Evolutionary conservation across 2,329 filamentous ascomycete species (phyloP).

Genomic region (Didymella sp.): DNA sequence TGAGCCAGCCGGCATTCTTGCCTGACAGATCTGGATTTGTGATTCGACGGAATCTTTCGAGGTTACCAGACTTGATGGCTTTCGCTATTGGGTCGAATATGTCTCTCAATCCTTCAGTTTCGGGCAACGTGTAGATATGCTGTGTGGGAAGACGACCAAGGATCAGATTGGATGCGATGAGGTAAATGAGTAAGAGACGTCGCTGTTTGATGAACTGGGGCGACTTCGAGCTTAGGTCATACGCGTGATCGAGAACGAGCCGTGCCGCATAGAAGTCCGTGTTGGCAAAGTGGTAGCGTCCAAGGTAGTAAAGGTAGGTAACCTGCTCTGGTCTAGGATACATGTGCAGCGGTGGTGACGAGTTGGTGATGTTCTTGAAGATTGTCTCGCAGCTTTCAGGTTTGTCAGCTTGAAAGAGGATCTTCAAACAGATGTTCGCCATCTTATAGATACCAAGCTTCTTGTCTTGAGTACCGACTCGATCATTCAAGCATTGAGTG

Average conservation of each 20-base stretch:
- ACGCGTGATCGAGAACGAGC: slow-evolving; percentile 78
- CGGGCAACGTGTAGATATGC: slow-evolving; percentile 70
- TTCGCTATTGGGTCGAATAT: slow-evolving; percentile 76
- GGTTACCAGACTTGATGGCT: slow-evolving; percentile 76
- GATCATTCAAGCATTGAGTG: slow-evolving; percentile 85
- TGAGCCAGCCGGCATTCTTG: slow-evolving; percentile 67
- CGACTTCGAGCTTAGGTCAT: slow-evolving; percentile 68
- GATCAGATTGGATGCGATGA: slow-evolving; percentile 82
- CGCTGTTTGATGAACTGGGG: slow-evolving; percentile 69
- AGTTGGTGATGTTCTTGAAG: slow-evolving; percentile 84
- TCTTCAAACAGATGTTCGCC: slow-evolving; percentile 86
- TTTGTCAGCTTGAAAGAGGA: slow-evolving; percentile 87
- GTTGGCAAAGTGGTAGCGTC: slow-evolving; percentile 86
- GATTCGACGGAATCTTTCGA: slow-evolving; percentile 74
- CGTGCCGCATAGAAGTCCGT: slow-evolving; percentile 81
- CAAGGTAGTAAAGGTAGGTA: slow-evolving; percentile 93
- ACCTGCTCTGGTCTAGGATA: slow-evolving; percentile 89
- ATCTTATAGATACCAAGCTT: slow-evolving; percentile 89
- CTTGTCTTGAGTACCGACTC: slow-evolving; percentile 67
- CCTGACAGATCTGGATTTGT: slow-evolving; percentile 57
- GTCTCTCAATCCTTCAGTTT: slow-evolving; percentile 68
- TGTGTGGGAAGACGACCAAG: slow-evolving; percentile 81
- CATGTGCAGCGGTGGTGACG: slow-evolving; percentile 78
- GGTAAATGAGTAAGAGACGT: slow-evolving; percentile 79
- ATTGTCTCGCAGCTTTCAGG: slow-evolving; percentile 85